Conservation (phyloP, 768 basidiomycete genomes). For the Boletus vermiculosoides region DNA sequence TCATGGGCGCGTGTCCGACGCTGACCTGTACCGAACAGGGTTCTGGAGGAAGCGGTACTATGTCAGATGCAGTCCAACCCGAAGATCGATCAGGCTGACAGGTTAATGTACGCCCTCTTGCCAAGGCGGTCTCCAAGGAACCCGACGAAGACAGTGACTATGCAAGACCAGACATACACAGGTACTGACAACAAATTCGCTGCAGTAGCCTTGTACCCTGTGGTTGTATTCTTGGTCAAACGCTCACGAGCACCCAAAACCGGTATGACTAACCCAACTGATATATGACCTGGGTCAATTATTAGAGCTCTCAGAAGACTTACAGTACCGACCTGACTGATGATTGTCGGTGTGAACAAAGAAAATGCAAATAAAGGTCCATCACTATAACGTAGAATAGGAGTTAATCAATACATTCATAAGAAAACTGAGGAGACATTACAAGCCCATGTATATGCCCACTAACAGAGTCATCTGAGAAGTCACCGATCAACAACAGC, state of each 20-base stretch:
- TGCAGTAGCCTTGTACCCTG: constrained; percentile 59
- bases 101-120: constrained; percentile 56
- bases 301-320: background rate
- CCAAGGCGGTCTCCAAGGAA: constrained; percentile 60
- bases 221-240: background rate
- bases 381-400: constrained; percentile 33
- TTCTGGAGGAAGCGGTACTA: constrained; percentile 13
- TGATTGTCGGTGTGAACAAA: constrained; percentile 46
- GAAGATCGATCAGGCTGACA: constrained; percentile 40
- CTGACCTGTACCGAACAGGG: constrained; percentile 34
- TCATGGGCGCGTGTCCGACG: background rate
- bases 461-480: constrained; percentile 36
- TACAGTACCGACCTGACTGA: constrained; percentile 46
- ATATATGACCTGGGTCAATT: background rate
- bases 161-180: constrained; percentile 71
- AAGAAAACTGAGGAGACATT: constrained; percentile 19
- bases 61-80: constrained; percentile 4
- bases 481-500: constrained; percentile 1
- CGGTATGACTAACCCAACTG: constrained; percentile 22
- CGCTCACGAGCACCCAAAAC: background rate
- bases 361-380: constrained; percentile 56
- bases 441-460: constrained; percentile 74
- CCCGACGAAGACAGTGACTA: constrained; percentile 62
- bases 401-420: constrained; percentile 1
- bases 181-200: constrained; percentile 78